Conservation (phyloP, 768 basidiomycete genomes). For the Amanita pseudoporphyria region DNA sequence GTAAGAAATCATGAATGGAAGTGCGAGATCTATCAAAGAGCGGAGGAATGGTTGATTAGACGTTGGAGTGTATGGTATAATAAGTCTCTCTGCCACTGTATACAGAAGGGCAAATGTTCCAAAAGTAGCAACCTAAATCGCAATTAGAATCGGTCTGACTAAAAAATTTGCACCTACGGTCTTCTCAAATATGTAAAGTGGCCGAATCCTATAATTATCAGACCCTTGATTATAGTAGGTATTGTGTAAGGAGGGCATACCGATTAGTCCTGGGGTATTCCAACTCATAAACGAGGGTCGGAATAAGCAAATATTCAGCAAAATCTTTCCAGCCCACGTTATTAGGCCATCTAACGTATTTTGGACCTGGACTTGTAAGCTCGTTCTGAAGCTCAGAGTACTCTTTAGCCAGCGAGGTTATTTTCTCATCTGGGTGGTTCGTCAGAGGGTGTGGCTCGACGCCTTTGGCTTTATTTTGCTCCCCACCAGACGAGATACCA, state of each 20-base stretch:
- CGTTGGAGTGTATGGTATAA: conserved; percentile 72
- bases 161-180: conserved; percentile 29
- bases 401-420: conserved; percentile 65
- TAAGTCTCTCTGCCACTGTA: conserved; percentile 89
- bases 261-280: conserved; percentile 89
- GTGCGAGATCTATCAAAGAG: conserved; percentile 73
- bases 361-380: conserved; percentile 61
- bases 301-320: conserved; percentile 76
- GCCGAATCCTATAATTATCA: conserved; percentile 44
- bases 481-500: conserved; percentile 5
- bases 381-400: conserved; percentile 72
- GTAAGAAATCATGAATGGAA: conserved; percentile 93
- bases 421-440: conserved; percentile 54
- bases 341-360: conserved; percentile 67
- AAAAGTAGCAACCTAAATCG: conserved; percentile 70
- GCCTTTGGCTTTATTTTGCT: conserved; percentile 11
- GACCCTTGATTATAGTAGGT: conserved; percentile 2
- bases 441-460: conserved; percentile 36
- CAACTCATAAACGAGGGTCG: conserved; percentile 91
- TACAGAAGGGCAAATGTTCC: conserved; percentile 94
- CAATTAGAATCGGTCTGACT: conserved; percentile 32
- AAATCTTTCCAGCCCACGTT: conserved; percentile 82
- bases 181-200: conserved; percentile 76
- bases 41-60: conserved; percentile 63
- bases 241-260: conserved; percentile 28